These are phyloP conservation scores for Epichloe hybrida DNA, from an alignment of 2,329 filamentous ascomycete species.

Conservation along the genomic window DNA sequence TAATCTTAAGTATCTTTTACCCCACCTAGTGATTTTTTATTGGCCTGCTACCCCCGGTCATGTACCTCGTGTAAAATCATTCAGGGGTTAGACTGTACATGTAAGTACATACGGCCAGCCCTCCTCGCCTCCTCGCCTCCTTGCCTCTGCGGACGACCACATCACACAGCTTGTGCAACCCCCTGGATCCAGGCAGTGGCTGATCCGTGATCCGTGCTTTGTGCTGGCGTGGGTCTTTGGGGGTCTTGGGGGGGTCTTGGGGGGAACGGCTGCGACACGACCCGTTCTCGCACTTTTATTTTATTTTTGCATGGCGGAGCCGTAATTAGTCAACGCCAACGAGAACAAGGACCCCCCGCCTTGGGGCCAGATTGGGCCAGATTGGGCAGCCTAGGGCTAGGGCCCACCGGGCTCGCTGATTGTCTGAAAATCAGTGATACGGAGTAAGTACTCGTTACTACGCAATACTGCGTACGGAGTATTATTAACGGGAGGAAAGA, in stretches of 20 bases:
- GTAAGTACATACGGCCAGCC: not conserved
- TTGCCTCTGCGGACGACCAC: not conserved
- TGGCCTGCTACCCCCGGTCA: no score
- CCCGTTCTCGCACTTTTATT: no score
- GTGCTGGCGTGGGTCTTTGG: not conserved
- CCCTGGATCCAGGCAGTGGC: constrained; percentile 1
- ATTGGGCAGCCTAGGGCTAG: not conserved
- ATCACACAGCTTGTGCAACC: constrained; percentile 1
- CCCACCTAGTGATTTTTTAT: no score
- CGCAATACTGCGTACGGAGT: not conserved
- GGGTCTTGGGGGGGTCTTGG: not conserved
- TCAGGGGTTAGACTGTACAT: no score
- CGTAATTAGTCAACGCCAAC: not conserved
- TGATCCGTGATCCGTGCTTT: not conserved
- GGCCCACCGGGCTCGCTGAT: not conserved
- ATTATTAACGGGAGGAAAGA: not conserved
- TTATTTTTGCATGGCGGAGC: not conserved
- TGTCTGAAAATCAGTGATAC: not conserved
- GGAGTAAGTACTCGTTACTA: not conserved
- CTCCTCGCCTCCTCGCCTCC: no score
- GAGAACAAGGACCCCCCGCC: not conserved
- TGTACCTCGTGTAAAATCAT: no score
- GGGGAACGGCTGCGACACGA: not conserved
- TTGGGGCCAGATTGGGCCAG: not conserved
- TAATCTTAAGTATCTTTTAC: no score